Evolutionary conservation across 176 grass and related monocot species (phyloP), one percentile per base, ranked within the genome.

Genomic region (Phoenix dactylifera): DNA sequence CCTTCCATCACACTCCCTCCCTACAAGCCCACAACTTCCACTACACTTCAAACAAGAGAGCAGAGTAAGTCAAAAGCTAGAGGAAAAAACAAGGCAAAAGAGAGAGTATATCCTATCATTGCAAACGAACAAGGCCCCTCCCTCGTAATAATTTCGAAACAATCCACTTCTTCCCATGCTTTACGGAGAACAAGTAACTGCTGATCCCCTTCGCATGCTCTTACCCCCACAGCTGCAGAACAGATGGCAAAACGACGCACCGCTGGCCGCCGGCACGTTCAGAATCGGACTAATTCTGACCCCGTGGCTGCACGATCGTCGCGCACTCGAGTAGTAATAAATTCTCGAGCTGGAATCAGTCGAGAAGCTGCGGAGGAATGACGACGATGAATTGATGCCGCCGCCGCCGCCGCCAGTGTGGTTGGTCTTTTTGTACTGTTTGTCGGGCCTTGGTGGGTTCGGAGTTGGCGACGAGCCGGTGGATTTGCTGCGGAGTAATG

Each of bases 401-500:
- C 35, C 10, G 2, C 9, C 35, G 7, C 1, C 10, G 1, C 2
- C 12, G 35, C 7, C 14, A 9, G 35, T 14, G 2, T 44, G 6
- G 7, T 14, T 44, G 10, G 29, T 5, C 5, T 32, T 32, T 5
- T 12, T 0, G 2, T 44, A 3, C 35, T 12, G 35, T 44, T 44
- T 44, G 35, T 44, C 35, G 35, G 35, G 10, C 10, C 35, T 44
- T 12, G 35, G 35, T 44, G 35, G 35, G 9, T 49, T 49, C 35
- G 39, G 22, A 44, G 35, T 12, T 15, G 48, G 7, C 7, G 56
- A 51, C 4, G 68, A 50, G 17, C 68, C 68, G 0, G 68, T 59
- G 17, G 68, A 71, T 49, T 71, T 71, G 39, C 68, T 71, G 39
- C 68, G 55, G 22, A 71, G 55, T 19, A 71, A 24, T 4, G 54